Conservation (phyloP, 83 land plant species). For the Thuja plicata region DNA sequence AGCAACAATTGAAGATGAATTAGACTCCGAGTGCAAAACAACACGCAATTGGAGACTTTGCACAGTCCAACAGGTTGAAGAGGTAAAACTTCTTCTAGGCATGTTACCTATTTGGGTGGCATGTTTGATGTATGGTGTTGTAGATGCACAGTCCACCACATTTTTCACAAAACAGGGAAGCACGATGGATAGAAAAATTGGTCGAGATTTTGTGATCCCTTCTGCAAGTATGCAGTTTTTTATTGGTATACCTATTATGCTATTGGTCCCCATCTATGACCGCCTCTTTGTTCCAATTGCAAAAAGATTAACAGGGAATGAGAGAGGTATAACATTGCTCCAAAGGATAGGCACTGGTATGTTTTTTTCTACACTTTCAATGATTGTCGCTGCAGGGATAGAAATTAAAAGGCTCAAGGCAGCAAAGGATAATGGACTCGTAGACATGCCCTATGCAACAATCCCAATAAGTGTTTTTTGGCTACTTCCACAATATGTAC, state of each 20-base stretch:
- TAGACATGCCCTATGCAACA: slow-evolving; percentile 21
- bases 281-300: slow-evolving; percentile 41
- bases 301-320: slow-evolving; percentile 33
- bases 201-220: slow-evolving; percentile 14
- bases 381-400: slow-evolving; percentile 46
- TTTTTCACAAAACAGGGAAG: slow-evolving; percentile 52
- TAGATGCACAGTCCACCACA: slow-evolving; percentile 41
- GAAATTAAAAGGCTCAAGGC: slow-evolving; percentile 11
- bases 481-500: slow-evolving; percentile 15
- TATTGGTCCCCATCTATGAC: slow-evolving; percentile 51
- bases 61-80: slow-evolving; percentile 37
- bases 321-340: slow-evolving; percentile 47
- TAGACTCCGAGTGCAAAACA: neutral
- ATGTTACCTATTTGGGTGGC: slow-evolving; percentile 54
- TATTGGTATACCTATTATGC: neutral
- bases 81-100: slow-evolving; percentile 36
- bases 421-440: slow-evolving; percentile 19
- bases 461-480: slow-evolving; percentile 41
- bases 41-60: slow-evolving; percentile 25
- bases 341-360: slow-evolving; percentile 62
- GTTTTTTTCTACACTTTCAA: slow-evolving; percentile 22
- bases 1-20: slow-evolving; percentile 27
- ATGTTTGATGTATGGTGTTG: slow-evolving; percentile 34
- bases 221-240: neutral
- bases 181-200: slow-evolving; percentile 40